Evolutionary conservation across 306 rosid species (phyloP), one percentile per base, ranked within the genome.

Genomic region (Urtica urens): DNA sequence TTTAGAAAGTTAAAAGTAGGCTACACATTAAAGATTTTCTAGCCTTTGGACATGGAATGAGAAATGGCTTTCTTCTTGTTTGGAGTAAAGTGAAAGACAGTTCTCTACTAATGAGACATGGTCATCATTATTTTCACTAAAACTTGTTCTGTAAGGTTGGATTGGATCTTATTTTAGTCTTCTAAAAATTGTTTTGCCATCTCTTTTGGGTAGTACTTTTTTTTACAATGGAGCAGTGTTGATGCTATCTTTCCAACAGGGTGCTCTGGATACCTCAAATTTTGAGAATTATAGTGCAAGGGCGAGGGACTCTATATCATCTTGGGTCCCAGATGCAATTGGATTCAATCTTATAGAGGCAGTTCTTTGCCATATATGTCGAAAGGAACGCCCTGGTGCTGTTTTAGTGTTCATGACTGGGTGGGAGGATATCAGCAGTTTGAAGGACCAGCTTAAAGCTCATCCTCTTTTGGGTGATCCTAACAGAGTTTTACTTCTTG

Each of bases 391-490:
- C 10, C 73, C 88, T 19, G 96, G 96, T 63, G 96, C 94, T 56
- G 93, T 83, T 55, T 65, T 88, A 63, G 93, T 88, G 57, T 88
- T 88, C 67, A 81, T 88, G 86, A 88, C 96, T 23, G 96, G 96
- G 27, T 88, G 96, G 96, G 96, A 88, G 73, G 96, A 88, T 64
- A 88, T 88, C 53, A 83, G 83, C 70, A 72, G 88, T 73, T 69
- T 88, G 73, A 80, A 83, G 64, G 96, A 88, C 61, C 94, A 88
- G 68, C 77, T 88, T 52, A 88, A 77, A 76, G 93, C 93, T 1
- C 96, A 88, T 74, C 96, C 96, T 34, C 83, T 88, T 54, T 63
- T 88, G 55, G 96, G 96, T 51, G 96, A 88, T 74, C 96, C 96
- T 24, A 88, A 88, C 60, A 76, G 96, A 75, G 64, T 88, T 67